phyloP scores from a whole-genome alignment of 345 rosid genomes.

The Syzygium grande region DNA sequence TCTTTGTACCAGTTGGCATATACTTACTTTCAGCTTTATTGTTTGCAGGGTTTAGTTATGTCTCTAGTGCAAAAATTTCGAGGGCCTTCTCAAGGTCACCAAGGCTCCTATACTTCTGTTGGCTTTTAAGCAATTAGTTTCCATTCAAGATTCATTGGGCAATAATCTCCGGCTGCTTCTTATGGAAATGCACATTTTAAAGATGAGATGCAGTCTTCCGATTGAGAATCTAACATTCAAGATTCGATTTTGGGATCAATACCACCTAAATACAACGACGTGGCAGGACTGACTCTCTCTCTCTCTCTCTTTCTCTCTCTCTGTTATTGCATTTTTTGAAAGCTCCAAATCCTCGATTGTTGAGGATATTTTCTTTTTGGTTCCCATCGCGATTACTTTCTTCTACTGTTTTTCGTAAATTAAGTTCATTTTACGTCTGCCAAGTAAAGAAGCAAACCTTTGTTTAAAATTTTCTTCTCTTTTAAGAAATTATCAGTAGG shows the following conservation, averaged over 20 bases:
- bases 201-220: not conserved
- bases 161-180: not conserved
- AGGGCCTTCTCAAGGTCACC: conserved; percentile 53
- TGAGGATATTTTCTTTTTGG: not conserved
- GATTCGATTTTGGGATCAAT: not conserved
- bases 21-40: not conserved
- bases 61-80: conserved; percentile 43
- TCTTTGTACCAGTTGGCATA: not conserved
- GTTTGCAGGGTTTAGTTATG: conserved; percentile 47
- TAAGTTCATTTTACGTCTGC: not conserved
- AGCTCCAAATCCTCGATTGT: not conserved
- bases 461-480: not conserved
- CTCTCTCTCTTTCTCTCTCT: not conserved
- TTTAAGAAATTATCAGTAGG: not conserved
- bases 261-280: not conserved
- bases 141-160: not conserved
- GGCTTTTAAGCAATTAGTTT: conserved; percentile 39
- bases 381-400: not conserved
- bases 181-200: not conserved
- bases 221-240: not conserved
- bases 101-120: conserved; percentile 59
- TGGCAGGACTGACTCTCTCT: not conserved
- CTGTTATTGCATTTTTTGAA: not conserved
- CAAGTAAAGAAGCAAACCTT: not conserved
- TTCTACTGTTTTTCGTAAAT: not conserved